Conservation (phyloP, 768 basidiomycete species). For the Kwoniella bestiolae region DNA sequence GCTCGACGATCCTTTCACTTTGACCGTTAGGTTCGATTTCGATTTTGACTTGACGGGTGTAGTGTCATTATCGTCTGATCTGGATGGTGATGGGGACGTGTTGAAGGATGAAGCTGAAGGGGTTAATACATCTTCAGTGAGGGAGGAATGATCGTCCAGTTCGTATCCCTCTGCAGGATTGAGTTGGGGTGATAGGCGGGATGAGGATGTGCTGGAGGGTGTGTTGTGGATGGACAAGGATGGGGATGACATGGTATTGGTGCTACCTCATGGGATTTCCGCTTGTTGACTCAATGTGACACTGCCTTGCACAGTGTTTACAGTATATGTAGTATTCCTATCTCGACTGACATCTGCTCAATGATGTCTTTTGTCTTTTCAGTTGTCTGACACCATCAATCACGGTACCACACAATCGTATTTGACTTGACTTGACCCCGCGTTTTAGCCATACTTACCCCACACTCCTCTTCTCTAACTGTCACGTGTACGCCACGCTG, state of each 20-base stretch:
- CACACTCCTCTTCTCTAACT: not conserved
- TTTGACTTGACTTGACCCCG: constrained; percentile 4
- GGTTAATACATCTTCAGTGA: not conserved
- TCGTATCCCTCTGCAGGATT: constrained; percentile 38
- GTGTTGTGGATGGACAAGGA: not conserved
- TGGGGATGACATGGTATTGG: not conserved
- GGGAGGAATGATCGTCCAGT: constrained; percentile 27
- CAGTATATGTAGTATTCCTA: not conserved
- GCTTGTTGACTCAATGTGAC: not conserved
- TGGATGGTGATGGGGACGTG: not conserved
- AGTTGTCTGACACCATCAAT: not conserved
- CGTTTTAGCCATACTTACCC: constrained; percentile 8
- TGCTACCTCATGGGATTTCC: not conserved
- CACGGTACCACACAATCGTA: too few relatives aligned
- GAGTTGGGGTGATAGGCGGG: constrained; percentile 14
- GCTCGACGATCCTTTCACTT: constrained; percentile 1
- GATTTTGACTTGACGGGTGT: constrained; percentile 8
- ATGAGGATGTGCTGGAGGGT: constrained; percentile 8
- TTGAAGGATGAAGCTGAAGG: constrained; percentile 8
- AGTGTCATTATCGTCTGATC: not conserved
- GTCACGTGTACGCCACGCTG: not conserved
- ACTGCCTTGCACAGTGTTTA: not conserved
- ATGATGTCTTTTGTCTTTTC: not conserved
- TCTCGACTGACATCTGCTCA: not conserved
- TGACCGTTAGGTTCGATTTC: not conserved